Base-by-base conservation (phyloP, 192 early-diverging fungal species). In the Mortierella claussenii region DNA sequence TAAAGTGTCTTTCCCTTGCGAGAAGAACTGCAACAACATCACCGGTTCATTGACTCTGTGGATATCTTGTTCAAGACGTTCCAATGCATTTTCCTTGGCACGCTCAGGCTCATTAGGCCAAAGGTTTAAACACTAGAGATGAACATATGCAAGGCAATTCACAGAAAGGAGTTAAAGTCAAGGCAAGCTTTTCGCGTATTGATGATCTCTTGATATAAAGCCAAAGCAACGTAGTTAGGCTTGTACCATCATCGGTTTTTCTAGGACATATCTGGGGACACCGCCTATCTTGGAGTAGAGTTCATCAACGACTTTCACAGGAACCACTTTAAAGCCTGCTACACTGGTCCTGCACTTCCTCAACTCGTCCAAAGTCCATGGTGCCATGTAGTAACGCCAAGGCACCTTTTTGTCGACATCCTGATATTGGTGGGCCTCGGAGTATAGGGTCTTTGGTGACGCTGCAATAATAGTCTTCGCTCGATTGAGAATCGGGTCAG, bases 241-340 rank as follows among this genome's bases (percentile, higher is more conserved):
- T n/a, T n/a, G n/a, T 27, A 32, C 51, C 28, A 2, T 30, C 27
- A 27, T 51, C 10, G 58, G 48, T 28, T 13, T 40, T 47, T 61
- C 58, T 32, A 70, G 56, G 48, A 70, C 68, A 52, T 70, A 70
- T 60, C 58, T 70, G 18, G 59, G 68, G 50, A 70, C 34, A 32
- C 58, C 58, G 20, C 68, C 68, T 23, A 70, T 70, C 59, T 31
- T 34, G 3, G 17, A 7, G 28, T 55, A 70, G 21, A 60, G 24
- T 17, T 70, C 46, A 18, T 70, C 68, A 40, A 70, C 3, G 17
- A 36, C 17, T n/a, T 55, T 10, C 20, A 23, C 27, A 36, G 63
- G 42, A 46, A 65, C 30, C 18, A 55, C 21, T 0, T 47, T 21
- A 20, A 70, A 62, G 31, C 11, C 3, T 40, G 9, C 26, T 10